Base-by-base conservation (phyloP, 2,329 filamentous ascomycete species). In the Chaetomium sp. region DNA sequence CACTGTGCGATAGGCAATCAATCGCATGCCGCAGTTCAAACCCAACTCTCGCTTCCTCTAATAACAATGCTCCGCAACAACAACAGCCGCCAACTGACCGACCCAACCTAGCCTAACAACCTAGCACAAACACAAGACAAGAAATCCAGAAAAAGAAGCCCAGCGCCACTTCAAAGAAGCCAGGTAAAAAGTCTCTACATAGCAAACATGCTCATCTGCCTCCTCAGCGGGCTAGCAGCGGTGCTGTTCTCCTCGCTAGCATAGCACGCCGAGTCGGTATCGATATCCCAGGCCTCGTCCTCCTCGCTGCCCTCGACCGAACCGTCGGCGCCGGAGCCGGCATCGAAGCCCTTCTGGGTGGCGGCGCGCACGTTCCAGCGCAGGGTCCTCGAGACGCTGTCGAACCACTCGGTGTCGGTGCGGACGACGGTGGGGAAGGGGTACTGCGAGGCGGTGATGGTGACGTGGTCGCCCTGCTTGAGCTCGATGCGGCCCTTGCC, bases 351-450 rank as follows among this genome's bases (percentile, higher is more conserved):
- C 77, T 97, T 98, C 78, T 99, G 95, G 62, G 90, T 89, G 5
- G 94, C 93, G 4, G 93, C 93, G 54, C 95, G 86, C 29, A 91
- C 94, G 78, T 99, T 99, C 95, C 95, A 99, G 68, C 93, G 86
- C 65, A 99, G 82, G 3, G 94, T 97, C 66, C 94, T 87, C 60
- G 91, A 92, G 57, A 99, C 92, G 73, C 92, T 96, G 77, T 97
- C 91, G 75, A 99, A 97, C 95, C 95, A 99, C 77, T 99, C 95
- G 0, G 90, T 91, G 67, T 89, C 89, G 68, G 90, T 92, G 69
- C 92, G 90, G 64, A 96, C 92, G 51, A 99, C 94, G 0, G 95
- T 98, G 2, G 95, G 95, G 80, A 99, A 98, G 0, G 95, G 95
- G 74, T 97, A 99, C 75, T 96, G 93, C 33, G 91, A 96, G 3